These are phyloP conservation scores for Knufia petricola DNA, from an alignment of 2,329 filamentous ascomycete species.

Conservation along the genomic window DNA sequence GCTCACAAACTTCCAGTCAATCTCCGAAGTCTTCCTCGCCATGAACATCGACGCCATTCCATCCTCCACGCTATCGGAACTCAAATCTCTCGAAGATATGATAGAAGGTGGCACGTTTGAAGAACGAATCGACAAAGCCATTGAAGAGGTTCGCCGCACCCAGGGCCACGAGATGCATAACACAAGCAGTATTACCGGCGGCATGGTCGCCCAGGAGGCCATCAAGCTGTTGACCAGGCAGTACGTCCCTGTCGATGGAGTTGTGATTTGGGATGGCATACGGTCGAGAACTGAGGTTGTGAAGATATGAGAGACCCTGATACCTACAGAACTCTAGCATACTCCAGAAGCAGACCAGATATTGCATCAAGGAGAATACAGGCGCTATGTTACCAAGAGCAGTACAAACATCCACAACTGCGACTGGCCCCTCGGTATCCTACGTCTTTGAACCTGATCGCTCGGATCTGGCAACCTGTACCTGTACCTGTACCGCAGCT, in stretches of 20 bases:
- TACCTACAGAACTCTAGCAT: not conserved
- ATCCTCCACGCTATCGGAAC: slow-evolving; percentile 21
- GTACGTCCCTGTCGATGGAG: slow-evolving; percentile 56
- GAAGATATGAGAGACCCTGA: slow-evolving; percentile 13
- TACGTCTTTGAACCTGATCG: not conserved
- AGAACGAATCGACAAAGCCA: slow-evolving; percentile 43
- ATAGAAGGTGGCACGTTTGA: slow-evolving; percentile 29
- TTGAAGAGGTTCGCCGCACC: slow-evolving; percentile 63
- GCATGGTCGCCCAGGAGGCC: slow-evolving; percentile 91
- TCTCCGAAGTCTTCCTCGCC: slow-evolving; percentile 61
- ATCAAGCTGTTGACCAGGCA: slow-evolving; percentile 70
- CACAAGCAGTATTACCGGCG: slow-evolving; percentile 75
- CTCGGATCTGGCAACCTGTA: too few species aligned
- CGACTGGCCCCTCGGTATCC: not conserved
- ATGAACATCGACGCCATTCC: slow-evolving; percentile 36
- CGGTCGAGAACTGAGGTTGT: slow-evolving; percentile 39
- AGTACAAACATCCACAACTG: not conserved
- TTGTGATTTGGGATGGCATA: slow-evolving; percentile 54
- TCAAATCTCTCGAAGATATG: slow-evolving; percentile 32
- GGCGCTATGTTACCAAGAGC: not conserved
- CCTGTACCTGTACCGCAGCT: too few species aligned
- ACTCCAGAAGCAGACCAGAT: not conserved
- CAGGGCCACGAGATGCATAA: slow-evolving; percentile 86
- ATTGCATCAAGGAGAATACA: not conserved
- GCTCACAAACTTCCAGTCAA: slow-evolving; percentile 44